A percentile compares a stretch with the other conserved stretches of the same genome.
These are phyloP conservation scores for Pseudodiploospora longispora DNA, from an alignment of 2,329 filamentous ascomycete genomes.

Conservation along the genomic window DNA sequence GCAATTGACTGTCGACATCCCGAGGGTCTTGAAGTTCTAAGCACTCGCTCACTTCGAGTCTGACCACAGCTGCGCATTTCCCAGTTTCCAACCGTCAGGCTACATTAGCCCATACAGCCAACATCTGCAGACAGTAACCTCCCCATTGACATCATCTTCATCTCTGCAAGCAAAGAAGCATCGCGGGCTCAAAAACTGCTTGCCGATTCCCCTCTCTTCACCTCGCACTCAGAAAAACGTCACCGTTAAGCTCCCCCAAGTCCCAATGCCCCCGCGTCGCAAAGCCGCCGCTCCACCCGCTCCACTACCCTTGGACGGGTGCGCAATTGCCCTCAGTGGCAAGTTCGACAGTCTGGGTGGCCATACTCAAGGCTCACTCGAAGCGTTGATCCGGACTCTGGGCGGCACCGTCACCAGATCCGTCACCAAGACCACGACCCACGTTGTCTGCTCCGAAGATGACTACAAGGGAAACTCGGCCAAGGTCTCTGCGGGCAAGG, in stretches of 20 bases:
- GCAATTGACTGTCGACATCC: too few species aligned
- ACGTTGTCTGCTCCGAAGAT: conserved; percentile 47
- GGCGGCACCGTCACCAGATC: conserved; percentile 41
- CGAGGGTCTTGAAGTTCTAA: too few species aligned
- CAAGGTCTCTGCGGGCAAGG: conserved; percentile 43
- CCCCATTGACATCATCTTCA: too few species aligned
- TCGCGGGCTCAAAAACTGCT: too few species aligned
- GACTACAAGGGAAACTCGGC: conserved; percentile 41
- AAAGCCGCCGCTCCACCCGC: conserved; percentile 10
- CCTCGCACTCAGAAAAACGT: too few species aligned
- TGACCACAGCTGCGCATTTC: too few species aligned
- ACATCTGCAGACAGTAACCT: too few species aligned
- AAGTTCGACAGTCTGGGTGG: conserved; percentile 46
- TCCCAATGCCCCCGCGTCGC: conserved; percentile 1
- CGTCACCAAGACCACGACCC: conserved; percentile 43
- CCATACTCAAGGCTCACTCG: conserved; percentile 42
- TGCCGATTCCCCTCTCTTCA: too few species aligned
- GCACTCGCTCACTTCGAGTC: too few species aligned
- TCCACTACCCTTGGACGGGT: conserved; percentile 35
- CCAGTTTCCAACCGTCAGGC: too few species aligned
- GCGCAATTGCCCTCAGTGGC: conserved; percentile 50
- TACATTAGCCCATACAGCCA: too few species aligned
- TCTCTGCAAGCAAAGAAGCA: too few species aligned
- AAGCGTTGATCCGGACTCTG: conserved; percentile 36
- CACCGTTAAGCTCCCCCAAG: background rate